Percentiles rank a stretch among this genome's conserved stretches.
Evolutionary conservation across 1,284 basidiomycete species (phyloP).

Genomic region (Tylopilus orsonianus): DNA sequence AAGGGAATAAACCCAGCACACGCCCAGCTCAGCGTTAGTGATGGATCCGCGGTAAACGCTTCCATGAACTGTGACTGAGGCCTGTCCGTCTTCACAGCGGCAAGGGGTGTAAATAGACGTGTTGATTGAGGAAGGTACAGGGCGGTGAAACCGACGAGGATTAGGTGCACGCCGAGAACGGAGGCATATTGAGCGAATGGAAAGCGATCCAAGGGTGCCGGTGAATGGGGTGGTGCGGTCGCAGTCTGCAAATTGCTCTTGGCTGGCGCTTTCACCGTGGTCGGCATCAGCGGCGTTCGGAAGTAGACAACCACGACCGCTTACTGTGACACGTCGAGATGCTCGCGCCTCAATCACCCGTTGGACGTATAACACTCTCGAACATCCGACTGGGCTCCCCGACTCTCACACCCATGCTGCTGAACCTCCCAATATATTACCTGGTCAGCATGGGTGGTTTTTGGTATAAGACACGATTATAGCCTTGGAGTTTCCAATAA

Average conservation of each 20-base stretch:
- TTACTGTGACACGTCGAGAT: no score
- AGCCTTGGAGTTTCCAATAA: neutral
- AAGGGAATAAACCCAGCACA: slow-evolving; percentile 57
- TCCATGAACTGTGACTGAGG: slow-evolving; percentile 68
- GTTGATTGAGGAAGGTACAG: slow-evolving; percentile 67
- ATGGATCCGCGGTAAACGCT: slow-evolving; percentile 63
- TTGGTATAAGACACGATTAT: slow-evolving; percentile 4
- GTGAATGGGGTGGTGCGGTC: no score
- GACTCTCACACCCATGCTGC: slow-evolving; percentile 2
- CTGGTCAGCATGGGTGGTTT: slow-evolving; percentile 17
- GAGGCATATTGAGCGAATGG: slow-evolving; percentile 62
- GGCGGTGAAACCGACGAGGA: slow-evolving; percentile 64
- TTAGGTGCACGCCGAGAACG: slow-evolving; percentile 70
- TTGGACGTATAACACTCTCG: neutral
- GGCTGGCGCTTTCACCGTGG: neutral
- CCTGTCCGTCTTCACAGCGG: slow-evolving; percentile 45
- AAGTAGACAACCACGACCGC: no score
- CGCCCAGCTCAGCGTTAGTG: slow-evolving; percentile 60
- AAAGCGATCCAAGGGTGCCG: slow-evolving; percentile 26
- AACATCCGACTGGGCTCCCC: neutral
- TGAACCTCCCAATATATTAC: slow-evolving; percentile 2
- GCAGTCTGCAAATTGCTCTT: no score
- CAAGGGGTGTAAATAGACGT: slow-evolving; percentile 40
- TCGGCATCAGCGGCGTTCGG: slow-evolving; percentile 9
- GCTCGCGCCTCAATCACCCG: slow-evolving; percentile 3